Percentiles rank a stretch among this genome's conserved stretches.
phyloP scores from a whole-genome alignment of 495 filamentous ascomycete species.

The Niebla homalea region DNA sequence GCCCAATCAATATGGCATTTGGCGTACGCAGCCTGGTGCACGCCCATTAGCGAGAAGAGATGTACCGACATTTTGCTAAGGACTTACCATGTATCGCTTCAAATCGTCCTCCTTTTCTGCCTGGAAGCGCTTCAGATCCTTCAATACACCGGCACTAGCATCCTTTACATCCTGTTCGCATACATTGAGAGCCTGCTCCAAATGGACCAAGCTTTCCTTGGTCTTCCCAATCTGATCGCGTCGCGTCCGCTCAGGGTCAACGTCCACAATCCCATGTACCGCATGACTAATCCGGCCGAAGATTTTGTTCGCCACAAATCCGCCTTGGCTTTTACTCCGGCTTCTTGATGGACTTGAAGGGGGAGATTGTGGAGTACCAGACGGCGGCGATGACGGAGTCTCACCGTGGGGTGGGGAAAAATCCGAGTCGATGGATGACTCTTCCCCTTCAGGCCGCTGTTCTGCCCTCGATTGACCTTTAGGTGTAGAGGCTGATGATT shows the following conservation, averaged over 20 bases:
- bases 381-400: slow-evolving; percentile 43
- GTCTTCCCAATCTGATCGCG: slow-evolving; percentile 94
- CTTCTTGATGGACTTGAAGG: slow-evolving; percentile 16
- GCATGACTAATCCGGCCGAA: slow-evolving; percentile 91
- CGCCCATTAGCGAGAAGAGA: background rate
- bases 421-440: slow-evolving; percentile 82
- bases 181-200: slow-evolving; percentile 80
- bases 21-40: slow-evolving; percentile 69
- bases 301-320: slow-evolving; percentile 81
- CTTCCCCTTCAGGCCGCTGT: slow-evolving; percentile 34
- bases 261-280: slow-evolving; percentile 88
- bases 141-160: slow-evolving; percentile 70
- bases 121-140: slow-evolving; percentile 87
- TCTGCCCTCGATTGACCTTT: slow-evolving; percentile 27
- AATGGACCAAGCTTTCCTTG: slow-evolving; percentile 53
- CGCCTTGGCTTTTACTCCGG: slow-evolving; percentile 58
- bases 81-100: slow-evolving; percentile 80
- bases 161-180: slow-evolving; percentile 84
- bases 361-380: slow-evolving; percentile 22
- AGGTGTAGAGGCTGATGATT: slow-evolving; percentile 39
- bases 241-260: slow-evolving; percentile 83
- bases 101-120: slow-evolving; percentile 88
- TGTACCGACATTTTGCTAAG: slow-evolving; percentile 2
- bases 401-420: slow-evolving; percentile 85
- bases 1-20: slow-evolving; percentile 95